These are phyloP conservation scores for Rhizopogon salebrosus DNA, from an alignment of 768 basidiomycete species.

Conservation along the genomic window DNA sequence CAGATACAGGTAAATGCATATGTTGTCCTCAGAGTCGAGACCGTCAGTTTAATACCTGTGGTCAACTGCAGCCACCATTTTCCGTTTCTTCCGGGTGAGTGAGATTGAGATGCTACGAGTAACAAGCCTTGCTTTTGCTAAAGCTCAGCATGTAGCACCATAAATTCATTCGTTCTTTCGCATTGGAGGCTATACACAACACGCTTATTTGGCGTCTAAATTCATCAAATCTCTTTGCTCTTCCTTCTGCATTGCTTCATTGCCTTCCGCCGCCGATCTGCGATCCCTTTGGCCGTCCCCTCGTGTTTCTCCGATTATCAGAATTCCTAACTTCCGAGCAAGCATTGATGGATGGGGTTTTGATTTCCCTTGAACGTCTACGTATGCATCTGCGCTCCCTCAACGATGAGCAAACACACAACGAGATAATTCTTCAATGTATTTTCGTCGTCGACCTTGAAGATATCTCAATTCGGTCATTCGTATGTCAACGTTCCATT, in stretches of 20 bases:
- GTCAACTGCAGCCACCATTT: constrained; percentile 39
- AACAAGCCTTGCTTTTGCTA: constrained; percentile 1
- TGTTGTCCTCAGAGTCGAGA: constrained; percentile 2
- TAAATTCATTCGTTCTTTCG: constrained; percentile 57
- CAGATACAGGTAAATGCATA: constrained; percentile 66
- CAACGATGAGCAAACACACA: constrained; percentile 23
- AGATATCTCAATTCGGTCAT: constrained; percentile 46
- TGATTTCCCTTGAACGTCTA: constrained; percentile 51
- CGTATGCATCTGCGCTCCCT: constrained; percentile 50
- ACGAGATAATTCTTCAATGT: constrained; percentile 54
- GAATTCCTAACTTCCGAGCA: constrained; percentile 35
- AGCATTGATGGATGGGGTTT: constrained; percentile 35
- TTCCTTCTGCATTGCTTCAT: constrained; percentile 32
- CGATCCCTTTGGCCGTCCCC: constrained; percentile 64
- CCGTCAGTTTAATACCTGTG: neutral
- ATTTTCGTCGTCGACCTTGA: constrained; percentile 62
- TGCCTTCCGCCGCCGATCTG: constrained; percentile 49
- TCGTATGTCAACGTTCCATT: constrained; percentile 37
- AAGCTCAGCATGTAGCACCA: constrained; percentile 44
- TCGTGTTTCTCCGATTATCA: constrained; percentile 48
- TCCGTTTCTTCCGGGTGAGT: constrained; percentile 60
- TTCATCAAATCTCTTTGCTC: constrained; percentile 27
- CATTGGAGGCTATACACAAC: constrained; percentile 52
- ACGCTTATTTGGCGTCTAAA: constrained; percentile 52
- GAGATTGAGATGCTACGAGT: neutral